Evolutionary conservation across 345 rosid genomes (phyloP).

Genomic region (Syzygium grande): DNA sequence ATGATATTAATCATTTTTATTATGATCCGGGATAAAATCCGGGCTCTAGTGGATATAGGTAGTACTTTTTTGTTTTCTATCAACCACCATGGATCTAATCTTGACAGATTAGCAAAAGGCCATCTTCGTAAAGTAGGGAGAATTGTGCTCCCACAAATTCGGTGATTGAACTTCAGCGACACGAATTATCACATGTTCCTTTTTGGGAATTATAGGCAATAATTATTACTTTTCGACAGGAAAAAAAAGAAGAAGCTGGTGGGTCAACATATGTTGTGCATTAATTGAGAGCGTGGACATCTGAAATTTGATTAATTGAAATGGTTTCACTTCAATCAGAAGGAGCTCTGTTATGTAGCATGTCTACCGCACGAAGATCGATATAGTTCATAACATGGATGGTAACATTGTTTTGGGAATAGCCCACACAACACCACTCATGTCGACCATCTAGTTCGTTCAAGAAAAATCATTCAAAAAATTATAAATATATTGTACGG

Average conservation of each 20-base stretch:
- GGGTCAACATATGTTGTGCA: neutral
- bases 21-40: neutral
- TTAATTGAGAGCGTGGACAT: neutral
- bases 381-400: neutral
- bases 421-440: neutral
- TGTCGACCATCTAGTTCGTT: neutral
- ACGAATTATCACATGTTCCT: neutral
- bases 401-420: neutral
- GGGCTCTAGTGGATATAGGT: neutral
- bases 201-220: neutral
- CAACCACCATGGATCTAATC: too few relatives aligned
- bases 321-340: neutral
- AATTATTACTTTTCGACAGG: neutral
- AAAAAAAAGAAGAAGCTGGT: accelerated
- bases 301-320: neutral
- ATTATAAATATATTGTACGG: too few relatives aligned
- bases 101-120: neutral
- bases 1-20: neutral
- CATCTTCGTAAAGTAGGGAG: neutral
- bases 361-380: neutral
- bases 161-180: neutral
- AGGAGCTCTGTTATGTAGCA: neutral
- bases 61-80: too few relatives aligned
- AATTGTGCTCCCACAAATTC: neutral
- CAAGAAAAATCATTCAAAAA: too few relatives aligned